phyloP scores from a whole-genome alignment of 2,329 filamentous ascomycete species.

The Exophiala alcalophila region DNA sequence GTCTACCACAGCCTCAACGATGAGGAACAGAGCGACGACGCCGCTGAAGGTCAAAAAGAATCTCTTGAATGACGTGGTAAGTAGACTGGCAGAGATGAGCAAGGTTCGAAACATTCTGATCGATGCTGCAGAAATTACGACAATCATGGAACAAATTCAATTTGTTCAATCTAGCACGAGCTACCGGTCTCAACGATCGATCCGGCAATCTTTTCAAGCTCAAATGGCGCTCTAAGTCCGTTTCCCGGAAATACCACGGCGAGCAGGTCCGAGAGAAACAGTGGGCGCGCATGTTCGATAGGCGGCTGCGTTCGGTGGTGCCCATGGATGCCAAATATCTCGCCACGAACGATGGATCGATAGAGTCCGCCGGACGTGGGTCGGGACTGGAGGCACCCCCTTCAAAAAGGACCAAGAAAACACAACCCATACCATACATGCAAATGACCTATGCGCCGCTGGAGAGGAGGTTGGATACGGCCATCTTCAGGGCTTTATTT shows the following conservation, averaged over 20 bases:
- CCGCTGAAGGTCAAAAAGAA: slow-evolving; percentile 34
- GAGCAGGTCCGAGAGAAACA: slow-evolving; percentile 90
- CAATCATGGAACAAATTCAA: slow-evolving; percentile 98
- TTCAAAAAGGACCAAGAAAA: slow-evolving; percentile 10
- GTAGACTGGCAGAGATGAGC: no score
- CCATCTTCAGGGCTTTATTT: slow-evolving; percentile 89
- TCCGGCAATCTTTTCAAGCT: slow-evolving; percentile 86
- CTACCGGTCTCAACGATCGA: slow-evolving; percentile 43
- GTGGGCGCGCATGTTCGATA: slow-evolving; percentile 90
- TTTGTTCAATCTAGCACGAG: slow-evolving; percentile 76
- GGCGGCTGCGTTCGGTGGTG: slow-evolving; percentile 75
- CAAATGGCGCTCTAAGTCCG: slow-evolving; percentile 90
- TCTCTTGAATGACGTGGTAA: slow-evolving; percentile 6
- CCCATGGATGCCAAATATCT: slow-evolving; percentile 80
- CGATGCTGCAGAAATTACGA: slow-evolving; percentile 69
- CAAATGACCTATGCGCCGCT: slow-evolving; percentile 92
- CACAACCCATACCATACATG: slow-evolving; percentile 69
- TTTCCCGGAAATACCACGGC: slow-evolving; percentile 84
- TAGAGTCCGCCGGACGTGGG: slow-evolving; percentile 78
- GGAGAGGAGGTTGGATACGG: slow-evolving; percentile 88
- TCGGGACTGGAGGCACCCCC: slow-evolving; percentile 57
- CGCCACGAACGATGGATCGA: slow-evolving; percentile 75
- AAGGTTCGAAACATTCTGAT: no score
- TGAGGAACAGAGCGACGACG: slow-evolving; percentile 47
- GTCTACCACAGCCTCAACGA: slow-evolving; percentile 23